Evolutionary conservation across 2,329 filamentous ascomycete genomes (phyloP).

Genomic region (Monilinia fructigena): DNA sequence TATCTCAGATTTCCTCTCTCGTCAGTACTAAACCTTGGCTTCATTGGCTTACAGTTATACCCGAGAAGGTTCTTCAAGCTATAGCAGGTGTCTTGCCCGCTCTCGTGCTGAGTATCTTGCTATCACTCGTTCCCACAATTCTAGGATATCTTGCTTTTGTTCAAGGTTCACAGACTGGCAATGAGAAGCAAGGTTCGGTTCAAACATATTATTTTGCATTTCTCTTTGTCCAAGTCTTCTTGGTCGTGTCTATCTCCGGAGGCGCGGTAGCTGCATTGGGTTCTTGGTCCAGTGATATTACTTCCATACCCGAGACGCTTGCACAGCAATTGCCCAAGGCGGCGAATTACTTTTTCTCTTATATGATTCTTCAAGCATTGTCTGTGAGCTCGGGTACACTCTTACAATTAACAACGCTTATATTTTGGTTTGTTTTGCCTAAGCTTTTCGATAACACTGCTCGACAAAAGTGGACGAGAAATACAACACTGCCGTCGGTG

Average conservation of each 20-base stretch:
- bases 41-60: slow-evolving; percentile 62
- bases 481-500: slow-evolving; percentile 73
- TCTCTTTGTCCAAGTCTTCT: slow-evolving; percentile 90
- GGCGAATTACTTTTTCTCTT: slow-evolving; percentile 97
- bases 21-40: slow-evolving; percentile 68
- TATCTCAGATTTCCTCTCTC: slow-evolving; percentile 74
- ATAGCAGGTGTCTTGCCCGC: slow-evolving; percentile 87
- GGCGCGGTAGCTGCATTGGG: slow-evolving; percentile 65
- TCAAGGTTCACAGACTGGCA: slow-evolving; percentile 80
- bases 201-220: slow-evolving; percentile 93
- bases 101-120: slow-evolving; percentile 69
- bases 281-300: slow-evolving; percentile 50
- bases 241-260: slow-evolving; percentile 84
- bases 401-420: slow-evolving; percentile 75
- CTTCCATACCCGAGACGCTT: slow-evolving; percentile 67
- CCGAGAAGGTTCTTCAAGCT: slow-evolving; percentile 61
- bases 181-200: slow-evolving; percentile 75
- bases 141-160: slow-evolving; percentile 69
- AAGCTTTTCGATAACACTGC: slow-evolving; percentile 80
- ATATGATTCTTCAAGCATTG: slow-evolving; percentile 93
- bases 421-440: slow-evolving; percentile 79
- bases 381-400: slow-evolving; percentile 87
- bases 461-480: slow-evolving; percentile 78
- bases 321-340: slow-evolving; percentile 79
- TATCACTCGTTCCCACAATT: slow-evolving; percentile 78